A percentile compares a stretch with the other conserved stretches of the same genome.
Evolutionary conservation across 2,329 filamentous ascomycete species (phyloP).

Genomic region (Botrytis fragariae): DNA sequence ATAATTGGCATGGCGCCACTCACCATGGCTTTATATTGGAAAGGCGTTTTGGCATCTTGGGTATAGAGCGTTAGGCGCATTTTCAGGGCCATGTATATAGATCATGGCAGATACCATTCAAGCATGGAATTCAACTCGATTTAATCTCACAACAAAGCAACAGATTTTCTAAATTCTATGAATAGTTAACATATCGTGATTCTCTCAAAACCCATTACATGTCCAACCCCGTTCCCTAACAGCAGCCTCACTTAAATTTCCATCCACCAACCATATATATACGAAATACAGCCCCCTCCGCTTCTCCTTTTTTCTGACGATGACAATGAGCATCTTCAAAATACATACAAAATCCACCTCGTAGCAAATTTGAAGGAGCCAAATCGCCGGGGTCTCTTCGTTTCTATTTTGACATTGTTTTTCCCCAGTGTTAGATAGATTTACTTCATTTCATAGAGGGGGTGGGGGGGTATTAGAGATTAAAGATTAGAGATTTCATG

Average conservation of each 20-base stretch:
- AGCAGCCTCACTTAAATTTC: not conserved
- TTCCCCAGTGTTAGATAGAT: not conserved
- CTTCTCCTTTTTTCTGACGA: not conserved
- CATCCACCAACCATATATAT: not conserved
- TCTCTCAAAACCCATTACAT: not conserved
- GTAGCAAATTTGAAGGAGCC: not conserved
- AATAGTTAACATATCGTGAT: not conserved
- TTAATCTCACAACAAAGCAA: constrained; percentile 25
- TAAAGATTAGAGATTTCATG: too few relatives aligned
- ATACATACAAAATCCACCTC: not conserved
- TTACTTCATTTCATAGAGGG: too few relatives aligned
- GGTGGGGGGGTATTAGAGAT: too few relatives aligned
- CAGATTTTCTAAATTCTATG: not conserved
- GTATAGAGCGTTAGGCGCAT: constrained; percentile 12
- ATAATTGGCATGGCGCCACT: not conserved
- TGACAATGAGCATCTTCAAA: not conserved
- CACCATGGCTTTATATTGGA: not conserved
- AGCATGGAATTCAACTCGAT: constrained; percentile 14
- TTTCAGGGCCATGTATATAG: not conserved
- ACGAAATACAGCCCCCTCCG: not conserved
- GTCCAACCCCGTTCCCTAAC: not conserved
- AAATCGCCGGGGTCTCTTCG: not conserved
- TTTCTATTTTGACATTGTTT: not conserved
- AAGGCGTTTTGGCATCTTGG: constrained; percentile 10
- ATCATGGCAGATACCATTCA: constrained; percentile 10